Evolutionary conservation across 352 stramenopile genomes (phyloP).

Genomic region (Globisporangium spiculum): DNA sequence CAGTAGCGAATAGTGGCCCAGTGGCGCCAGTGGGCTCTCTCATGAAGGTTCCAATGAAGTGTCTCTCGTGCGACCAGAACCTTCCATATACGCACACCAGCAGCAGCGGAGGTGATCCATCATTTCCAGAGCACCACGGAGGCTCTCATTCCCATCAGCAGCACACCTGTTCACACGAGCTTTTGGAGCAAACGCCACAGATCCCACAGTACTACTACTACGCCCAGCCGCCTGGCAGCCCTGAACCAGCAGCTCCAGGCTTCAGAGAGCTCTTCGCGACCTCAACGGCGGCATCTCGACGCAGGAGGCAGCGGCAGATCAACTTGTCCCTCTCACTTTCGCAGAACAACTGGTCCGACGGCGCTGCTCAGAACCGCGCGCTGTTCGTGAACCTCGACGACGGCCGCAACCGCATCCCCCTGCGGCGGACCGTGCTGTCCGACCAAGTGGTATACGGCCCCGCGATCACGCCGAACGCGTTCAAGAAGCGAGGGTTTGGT

Average conservation of each 20-base stretch:
- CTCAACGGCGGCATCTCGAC: slow-evolving; percentile 11
- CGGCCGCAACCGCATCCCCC: slow-evolving; percentile 53
- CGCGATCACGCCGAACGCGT: slow-evolving; percentile 50
- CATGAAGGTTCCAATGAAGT: slow-evolving; percentile 54
- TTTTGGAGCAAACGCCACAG: neutral
- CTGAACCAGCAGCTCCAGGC: neutral
- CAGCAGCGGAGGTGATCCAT: neutral
- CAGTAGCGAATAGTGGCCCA: slow-evolving; percentile 19
- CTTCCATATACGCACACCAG: slow-evolving; percentile 25
- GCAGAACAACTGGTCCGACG: slow-evolving; percentile 19
- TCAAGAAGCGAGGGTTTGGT: slow-evolving; percentile 12
- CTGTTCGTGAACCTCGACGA: slow-evolving; percentile 57
- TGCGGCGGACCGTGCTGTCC: slow-evolving; percentile 43
- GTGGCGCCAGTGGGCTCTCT: slow-evolving; percentile 28
- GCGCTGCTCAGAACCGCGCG: slow-evolving; percentile 3
- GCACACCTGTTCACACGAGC: neutral
- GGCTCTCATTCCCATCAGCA: slow-evolving; percentile 5
- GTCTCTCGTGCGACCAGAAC: slow-evolving; percentile 58
- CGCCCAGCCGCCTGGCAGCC: neutral
- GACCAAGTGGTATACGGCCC: slow-evolving; percentile 68
- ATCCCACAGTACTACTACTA: neutral
- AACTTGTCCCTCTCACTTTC: neutral
- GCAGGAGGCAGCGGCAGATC: slow-evolving; percentile 17
- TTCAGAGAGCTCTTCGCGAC: slow-evolving; percentile 17
- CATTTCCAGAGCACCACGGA: slow-evolving; percentile 11